phyloP scores from a whole-genome alignment of 2,329 filamentous ascomycete genomes.

The Parafenestella ontariensis region DNA sequence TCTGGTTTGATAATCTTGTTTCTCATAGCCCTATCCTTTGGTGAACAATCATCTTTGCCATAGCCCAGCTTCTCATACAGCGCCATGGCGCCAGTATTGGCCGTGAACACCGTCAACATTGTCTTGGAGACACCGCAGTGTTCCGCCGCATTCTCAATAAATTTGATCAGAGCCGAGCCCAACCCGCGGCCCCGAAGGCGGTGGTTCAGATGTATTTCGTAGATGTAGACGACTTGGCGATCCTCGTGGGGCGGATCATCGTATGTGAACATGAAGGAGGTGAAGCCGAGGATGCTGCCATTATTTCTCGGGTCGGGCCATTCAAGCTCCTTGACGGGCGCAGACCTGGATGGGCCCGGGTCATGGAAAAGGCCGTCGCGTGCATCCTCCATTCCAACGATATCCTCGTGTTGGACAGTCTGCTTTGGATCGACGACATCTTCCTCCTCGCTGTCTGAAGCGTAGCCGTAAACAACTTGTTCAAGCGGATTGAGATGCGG shows the following conservation, averaged over 20 bases:
- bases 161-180: constrained; percentile 65
- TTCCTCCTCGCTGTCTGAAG: background rate
- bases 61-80: constrained; percentile 71
- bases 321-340: background rate
- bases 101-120: constrained; percentile 76
- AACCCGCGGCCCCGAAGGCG: constrained; percentile 68
- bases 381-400: too few species aligned
- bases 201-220: constrained; percentile 74
- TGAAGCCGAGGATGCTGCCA: constrained; percentile 50
- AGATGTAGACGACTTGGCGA: constrained; percentile 76
- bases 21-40: constrained; percentile 51
- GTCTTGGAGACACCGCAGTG: constrained; percentile 67
- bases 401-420: background rate
- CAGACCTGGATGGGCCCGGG: background rate
- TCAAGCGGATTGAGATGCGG: background rate
- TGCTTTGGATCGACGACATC: background rate
- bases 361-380: background rate
- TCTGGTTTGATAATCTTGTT: constrained; percentile 28
- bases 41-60: constrained; percentile 60
- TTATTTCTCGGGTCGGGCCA: background rate
- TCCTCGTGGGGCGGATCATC: constrained; percentile 58
- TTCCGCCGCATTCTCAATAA: constrained; percentile 61
- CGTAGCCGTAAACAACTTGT: background rate
- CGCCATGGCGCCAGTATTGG: constrained; percentile 62
- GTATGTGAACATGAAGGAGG: constrained; percentile 71